A percentile compares a stretch with the other conserved stretches of the same genome.
Evolutionary conservation across 148 eudicot genomes (phyloP).

Genomic region (Diospyros kaki): DNA sequence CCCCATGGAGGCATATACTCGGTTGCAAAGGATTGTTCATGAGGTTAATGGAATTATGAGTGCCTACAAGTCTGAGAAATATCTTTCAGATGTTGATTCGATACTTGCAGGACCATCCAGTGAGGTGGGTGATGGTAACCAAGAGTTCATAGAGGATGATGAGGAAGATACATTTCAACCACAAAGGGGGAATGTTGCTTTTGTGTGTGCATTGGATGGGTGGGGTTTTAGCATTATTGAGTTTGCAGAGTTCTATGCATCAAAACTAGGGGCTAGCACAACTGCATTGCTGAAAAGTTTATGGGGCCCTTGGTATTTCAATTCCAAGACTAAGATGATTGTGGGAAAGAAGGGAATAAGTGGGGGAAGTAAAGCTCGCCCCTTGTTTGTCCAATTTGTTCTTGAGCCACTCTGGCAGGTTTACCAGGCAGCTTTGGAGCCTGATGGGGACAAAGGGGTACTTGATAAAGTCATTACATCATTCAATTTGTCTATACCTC

Average conservation of each 20-base stretch:
- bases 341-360: constrained; percentile 60
- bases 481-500: constrained; percentile 61
- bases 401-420: constrained; percentile 89
- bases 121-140: constrained; percentile 41
- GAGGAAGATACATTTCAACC: constrained; percentile 92
- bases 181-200: constrained; percentile 88
- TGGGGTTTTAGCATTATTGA: constrained; percentile 82
- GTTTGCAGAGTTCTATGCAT: constrained; percentile 84
- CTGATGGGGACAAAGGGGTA: constrained; percentile 56
- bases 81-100: constrained; percentile 90
- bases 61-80: constrained; percentile 77
- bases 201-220: constrained; percentile 93
- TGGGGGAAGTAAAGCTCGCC: constrained; percentile 54
- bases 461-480: constrained; percentile 63
- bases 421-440: constrained; percentile 54
- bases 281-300: constrained; percentile 50
- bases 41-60: constrained; percentile 90
- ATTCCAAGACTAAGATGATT: constrained; percentile 62
- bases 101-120: constrained; percentile 53
- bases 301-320: constrained; percentile 88
- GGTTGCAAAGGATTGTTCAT: constrained; percentile 75
- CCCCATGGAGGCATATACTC: constrained; percentile 77
- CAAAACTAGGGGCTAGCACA: constrained; percentile 55
- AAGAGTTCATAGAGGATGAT: constrained; percentile 68
- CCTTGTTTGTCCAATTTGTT: constrained; percentile 87